Base-by-base conservation (phyloP, 345 rosid species). In the Hypericum perforatum region DNA sequence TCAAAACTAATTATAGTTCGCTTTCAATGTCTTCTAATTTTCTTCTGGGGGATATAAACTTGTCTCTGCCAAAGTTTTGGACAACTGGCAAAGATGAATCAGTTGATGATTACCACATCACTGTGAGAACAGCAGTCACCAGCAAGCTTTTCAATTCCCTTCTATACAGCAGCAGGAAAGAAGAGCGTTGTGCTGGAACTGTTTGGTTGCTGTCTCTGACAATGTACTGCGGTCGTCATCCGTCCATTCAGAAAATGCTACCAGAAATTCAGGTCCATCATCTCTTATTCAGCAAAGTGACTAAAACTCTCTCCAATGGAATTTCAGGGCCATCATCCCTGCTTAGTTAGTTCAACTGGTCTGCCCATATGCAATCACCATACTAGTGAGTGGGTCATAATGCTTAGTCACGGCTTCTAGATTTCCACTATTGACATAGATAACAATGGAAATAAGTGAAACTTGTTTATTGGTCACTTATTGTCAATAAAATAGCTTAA, bases 121-220 rank as follows among this genome's bases (percentile, higher is more conserved):
- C 51, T 57, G 74, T 74, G 63, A 78, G 89, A 79, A 87, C 84
- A 59, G 69, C 72, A 62, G 76, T 91, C 49, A 67, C 74, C 38
- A 75, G 75, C 74, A 82, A 87, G 66, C 82, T 91, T 56, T 91
- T 91, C 68, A 85, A 91, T 65, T 70, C 49, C 68, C 98, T 91
- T 60, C 70, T 91, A 40, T 91, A 79, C 61, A 85, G 96, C 57
- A 82, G 68, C 65, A 81, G 98, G 73, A 87, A 85, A 68, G 98
- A 87, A 66, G 98, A 91, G 83, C 80, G 96, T 46, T 87, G 96
- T 70, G 87, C 98, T 76, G 96, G 98, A 69, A 70, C 91, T 53
- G 96, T 91, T 55, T 91, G 96, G 98, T 70, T 91, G 53, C 67
- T 87, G 53, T 91, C 98, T 52, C 74, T 91, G 54, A 82, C 82